These are phyloP conservation scores for Candida freyschussii DNA, from an alignment of 1,139 yeast species.

Conservation along the genomic window DNA sequence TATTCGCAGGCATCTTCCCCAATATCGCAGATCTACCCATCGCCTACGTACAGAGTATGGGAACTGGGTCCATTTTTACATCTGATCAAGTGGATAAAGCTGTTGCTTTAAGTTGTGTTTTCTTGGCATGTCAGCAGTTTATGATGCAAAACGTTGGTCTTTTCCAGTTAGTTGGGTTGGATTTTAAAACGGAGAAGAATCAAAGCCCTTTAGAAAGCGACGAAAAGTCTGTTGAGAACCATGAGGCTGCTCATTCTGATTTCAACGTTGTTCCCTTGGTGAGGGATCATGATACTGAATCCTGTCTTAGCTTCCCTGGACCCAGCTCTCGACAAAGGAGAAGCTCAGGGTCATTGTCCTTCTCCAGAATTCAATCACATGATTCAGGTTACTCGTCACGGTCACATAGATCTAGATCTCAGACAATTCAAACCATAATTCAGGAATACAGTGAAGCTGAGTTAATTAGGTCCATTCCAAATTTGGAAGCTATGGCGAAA, in stretches of 20 bases:
- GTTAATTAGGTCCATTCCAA: slow-evolving; percentile 13
- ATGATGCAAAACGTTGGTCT: slow-evolving; percentile 76
- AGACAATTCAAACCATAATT: slow-evolving; percentile 49
- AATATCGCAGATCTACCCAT: slow-evolving; percentile 84
- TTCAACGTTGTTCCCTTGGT: slow-evolving; percentile 5
- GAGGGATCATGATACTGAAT: neutral
- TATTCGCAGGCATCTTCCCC: slow-evolving; percentile 70
- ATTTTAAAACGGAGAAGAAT: slow-evolving; percentile 43
- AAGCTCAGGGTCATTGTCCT: slow-evolving; percentile 2
- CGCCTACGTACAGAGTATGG: slow-evolving; percentile 81
- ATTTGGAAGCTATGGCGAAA: slow-evolving; percentile 14
- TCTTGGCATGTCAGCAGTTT: slow-evolving; percentile 62
- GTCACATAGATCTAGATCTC: slow-evolving; percentile 36
- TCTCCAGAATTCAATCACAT: slow-evolving; percentile 9
- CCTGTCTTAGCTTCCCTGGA: no score
- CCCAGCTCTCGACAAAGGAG: slow-evolving; percentile 7
- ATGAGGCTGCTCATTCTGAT: slow-evolving; percentile 1
- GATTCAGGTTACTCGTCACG: slow-evolving; percentile 22
- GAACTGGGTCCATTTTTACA: slow-evolving; percentile 55
- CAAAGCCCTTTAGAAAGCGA: slow-evolving; percentile 1
- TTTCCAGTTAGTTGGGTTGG: slow-evolving; percentile 63
- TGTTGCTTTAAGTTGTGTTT: slow-evolving; percentile 79
- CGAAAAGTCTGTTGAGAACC: neutral
- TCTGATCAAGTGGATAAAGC: slow-evolving; percentile 63
- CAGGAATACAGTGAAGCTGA: slow-evolving; percentile 50